Conservation (phyloP, 2,329 filamentous ascomycete species). For the Seiridium cupressi region DNA sequence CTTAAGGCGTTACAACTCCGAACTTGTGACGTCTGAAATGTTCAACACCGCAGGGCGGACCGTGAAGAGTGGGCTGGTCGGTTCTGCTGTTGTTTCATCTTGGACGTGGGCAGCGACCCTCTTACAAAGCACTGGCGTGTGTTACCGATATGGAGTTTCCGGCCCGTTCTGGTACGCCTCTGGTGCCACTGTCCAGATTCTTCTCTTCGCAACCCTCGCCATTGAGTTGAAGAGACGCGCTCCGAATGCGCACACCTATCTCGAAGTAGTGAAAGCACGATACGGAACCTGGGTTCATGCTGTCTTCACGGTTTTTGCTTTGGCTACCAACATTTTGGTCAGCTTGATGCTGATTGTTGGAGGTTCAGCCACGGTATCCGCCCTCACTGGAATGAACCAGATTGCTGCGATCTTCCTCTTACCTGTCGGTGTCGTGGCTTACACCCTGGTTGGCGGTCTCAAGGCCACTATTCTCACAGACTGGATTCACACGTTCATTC, state of each 20-base stretch:
- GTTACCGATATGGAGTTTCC: slow-evolving; percentile 73
- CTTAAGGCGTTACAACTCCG: slow-evolving; percentile 43
- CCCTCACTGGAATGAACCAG: slow-evolving; percentile 72
- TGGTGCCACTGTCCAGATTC: slow-evolving; percentile 81
- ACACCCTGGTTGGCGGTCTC: slow-evolving; percentile 75
- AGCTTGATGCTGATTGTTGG: slow-evolving; percentile 88
- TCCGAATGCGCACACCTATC: slow-evolving; percentile 82
- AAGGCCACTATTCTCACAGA: slow-evolving; percentile 87
- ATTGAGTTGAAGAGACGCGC: slow-evolving; percentile 86
- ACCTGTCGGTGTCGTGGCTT: slow-evolving; percentile 76
- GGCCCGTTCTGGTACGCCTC: slow-evolving; percentile 61
- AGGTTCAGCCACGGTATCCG: slow-evolving; percentile 70
- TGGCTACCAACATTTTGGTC: slow-evolving; percentile 84
- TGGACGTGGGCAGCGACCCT: slow-evolving; percentile 93
- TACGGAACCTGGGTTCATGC: slow-evolving; percentile 59
- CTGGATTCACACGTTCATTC: slow-evolving; percentile 81
- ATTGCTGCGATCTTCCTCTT: slow-evolving; percentile 75
- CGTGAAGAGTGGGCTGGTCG: slow-evolving; percentile 85
- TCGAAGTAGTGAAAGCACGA: slow-evolving; percentile 78
- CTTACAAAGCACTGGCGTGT: slow-evolving; percentile 76
- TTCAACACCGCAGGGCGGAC: slow-evolving; percentile 87
- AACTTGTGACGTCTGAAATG: slow-evolving; percentile 88
- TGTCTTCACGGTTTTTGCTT: slow-evolving; percentile 78
- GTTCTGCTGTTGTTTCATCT: slow-evolving; percentile 84
- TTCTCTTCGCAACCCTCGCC: slow-evolving; percentile 85